phyloP scores from a whole-genome alignment of 306 rosid genomes.

The Pyrus betulifolia region DNA sequence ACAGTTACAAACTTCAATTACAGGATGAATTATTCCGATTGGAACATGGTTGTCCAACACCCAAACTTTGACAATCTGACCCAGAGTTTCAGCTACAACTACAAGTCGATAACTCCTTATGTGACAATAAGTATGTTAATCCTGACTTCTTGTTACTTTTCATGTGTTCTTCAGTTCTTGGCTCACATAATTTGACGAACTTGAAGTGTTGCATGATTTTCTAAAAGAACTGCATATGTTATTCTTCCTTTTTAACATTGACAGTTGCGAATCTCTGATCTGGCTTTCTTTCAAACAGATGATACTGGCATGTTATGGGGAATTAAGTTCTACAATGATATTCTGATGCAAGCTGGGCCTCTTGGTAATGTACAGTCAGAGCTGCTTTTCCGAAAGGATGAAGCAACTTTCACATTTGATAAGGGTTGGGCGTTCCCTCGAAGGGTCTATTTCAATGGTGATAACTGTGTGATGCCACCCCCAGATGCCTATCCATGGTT shows the following conservation, averaged over 20 bases:
- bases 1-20: conserved; percentile 80
- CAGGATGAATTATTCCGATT: conserved; percentile 63
- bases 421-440: conserved; percentile 95
- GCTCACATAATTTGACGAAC: background rate
- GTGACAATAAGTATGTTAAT: conserved; percentile 55
- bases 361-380: conserved; percentile 83
- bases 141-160: background rate
- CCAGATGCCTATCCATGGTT: conserved; percentile 79
- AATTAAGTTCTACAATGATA: conserved; percentile 74
- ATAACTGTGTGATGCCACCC: conserved; percentile 86
- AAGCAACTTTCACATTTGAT: conserved; percentile 61
- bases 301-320: conserved; percentile 97
- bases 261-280: background rate
- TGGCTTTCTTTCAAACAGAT: conserved; percentile 47
- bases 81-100: conserved; percentile 78
- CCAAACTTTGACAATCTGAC: conserved; percentile 92
- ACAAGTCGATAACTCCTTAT: conserved; percentile 58
- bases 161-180: background rate
- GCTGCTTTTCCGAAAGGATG: conserved; percentile 62
- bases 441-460: conserved; percentile 84
- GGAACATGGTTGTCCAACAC: conserved; percentile 84
- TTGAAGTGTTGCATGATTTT: background rate
- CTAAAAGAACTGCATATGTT: background rate
- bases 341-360: conserved; percentile 72
- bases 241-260: background rate